Conservation (phyloP, 2,329 filamentous ascomycete genomes). For the Paradendryphiella salina region DNA sequence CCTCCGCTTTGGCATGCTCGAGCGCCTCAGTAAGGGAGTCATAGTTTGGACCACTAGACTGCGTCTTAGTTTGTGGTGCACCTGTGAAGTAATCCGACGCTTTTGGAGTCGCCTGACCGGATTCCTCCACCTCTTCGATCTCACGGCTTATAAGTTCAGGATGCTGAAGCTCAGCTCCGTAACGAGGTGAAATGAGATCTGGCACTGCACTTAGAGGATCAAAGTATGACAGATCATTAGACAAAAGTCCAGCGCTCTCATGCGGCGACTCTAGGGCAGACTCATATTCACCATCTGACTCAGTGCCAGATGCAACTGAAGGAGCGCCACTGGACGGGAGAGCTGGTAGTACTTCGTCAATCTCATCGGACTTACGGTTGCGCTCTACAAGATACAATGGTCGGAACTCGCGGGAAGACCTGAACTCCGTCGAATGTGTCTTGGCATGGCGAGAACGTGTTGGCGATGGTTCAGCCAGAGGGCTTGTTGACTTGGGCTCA, state of each 20-base stretch:
- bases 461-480: conserved; percentile 48
- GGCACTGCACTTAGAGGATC: conserved; percentile 25
- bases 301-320: conserved; percentile 42
- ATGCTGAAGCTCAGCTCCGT: conserved; percentile 23
- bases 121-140: conserved; percentile 58
- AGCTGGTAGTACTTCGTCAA: conserved; percentile 54
- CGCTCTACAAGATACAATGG: conserved; percentile 82
- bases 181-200: conserved; percentile 24
- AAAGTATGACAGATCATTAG: conserved; percentile 27
- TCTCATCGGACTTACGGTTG: conserved; percentile 44
- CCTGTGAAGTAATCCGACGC: conserved; percentile 55
- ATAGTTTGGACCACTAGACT: conserved; percentile 19
- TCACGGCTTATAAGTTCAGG: conserved; percentile 35
- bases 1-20: conserved; percentile 21
- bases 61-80: conserved; percentile 1
- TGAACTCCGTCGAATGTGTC: conserved; percentile 57
- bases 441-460: conserved; percentile 51
- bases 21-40: conserved; percentile 33
- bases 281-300: conserved; percentile 51
- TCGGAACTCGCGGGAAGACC: conserved; percentile 67
- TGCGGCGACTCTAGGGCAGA: conserved; percentile 50
- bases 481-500: conserved; percentile 36
- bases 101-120: conserved; percentile 70
- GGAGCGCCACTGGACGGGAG: conserved; percentile 54
- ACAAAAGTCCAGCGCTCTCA: conserved; percentile 25